A percentile compares a stretch with the other conserved stretches of the same genome.
Conservation (phyloP, 2,329 filamentous ascomycete species). For the Ilyonectria mors-panacis region DNA sequence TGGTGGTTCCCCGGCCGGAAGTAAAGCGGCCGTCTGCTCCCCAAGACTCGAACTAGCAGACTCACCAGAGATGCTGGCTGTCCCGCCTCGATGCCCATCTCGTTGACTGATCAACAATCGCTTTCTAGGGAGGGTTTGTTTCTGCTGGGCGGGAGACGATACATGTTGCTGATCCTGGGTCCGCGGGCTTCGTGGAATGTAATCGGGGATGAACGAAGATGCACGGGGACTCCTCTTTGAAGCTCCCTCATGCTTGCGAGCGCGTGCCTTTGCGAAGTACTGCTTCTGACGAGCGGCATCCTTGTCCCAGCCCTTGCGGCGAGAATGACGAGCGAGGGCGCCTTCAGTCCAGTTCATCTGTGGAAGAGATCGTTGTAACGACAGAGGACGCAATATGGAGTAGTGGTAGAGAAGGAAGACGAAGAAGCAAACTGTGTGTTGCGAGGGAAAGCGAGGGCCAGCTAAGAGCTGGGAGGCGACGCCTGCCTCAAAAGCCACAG, state of each 20-base stretch:
- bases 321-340: constrained; percentile 54
- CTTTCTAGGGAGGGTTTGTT: constrained; percentile 26
- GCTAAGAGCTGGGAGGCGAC: neutral
- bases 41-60: neutral
- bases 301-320: constrained; percentile 51
- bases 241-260: constrained; percentile 36
- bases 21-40: constrained; percentile 1
- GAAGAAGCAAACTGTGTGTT: neutral
- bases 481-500: neutral
- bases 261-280: constrained; percentile 56
- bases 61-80: neutral
- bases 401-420: neutral
- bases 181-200: constrained; percentile 36
- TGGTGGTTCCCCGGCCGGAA: constrained; percentile 4
- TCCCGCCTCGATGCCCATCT: neutral
- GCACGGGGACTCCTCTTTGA: constrained; percentile 17
- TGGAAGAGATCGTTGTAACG: constrained; percentile 3
- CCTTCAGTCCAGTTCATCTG: constrained; percentile 62
- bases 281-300: constrained; percentile 55
- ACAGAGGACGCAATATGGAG: neutral
- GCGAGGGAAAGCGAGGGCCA: neutral
- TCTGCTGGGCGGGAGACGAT: constrained; percentile 19
- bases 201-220: constrained; percentile 48
- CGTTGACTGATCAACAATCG: constrained; percentile 30
- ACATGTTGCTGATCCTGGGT: neutral